Conservation (phyloP, 1,284 basidiomycete genomes). For the Puccinia sorghi region DNA sequence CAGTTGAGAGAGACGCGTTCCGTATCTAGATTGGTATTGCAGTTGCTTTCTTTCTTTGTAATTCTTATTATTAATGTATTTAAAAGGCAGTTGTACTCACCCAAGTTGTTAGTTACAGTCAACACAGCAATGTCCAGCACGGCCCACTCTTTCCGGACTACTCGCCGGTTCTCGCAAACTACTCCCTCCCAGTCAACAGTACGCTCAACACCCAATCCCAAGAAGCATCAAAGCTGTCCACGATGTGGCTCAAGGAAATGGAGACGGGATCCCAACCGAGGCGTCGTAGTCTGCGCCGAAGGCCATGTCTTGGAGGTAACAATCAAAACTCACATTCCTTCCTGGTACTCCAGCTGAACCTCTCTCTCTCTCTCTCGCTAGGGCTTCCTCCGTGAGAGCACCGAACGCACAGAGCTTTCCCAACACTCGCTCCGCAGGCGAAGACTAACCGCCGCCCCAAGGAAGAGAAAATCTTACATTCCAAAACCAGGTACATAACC, state of each 20-base stretch:
- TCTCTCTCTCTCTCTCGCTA: neutral
- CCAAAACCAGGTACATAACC: conserved; percentile 14
- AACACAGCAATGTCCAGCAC: too few relatives aligned
- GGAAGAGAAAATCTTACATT: conserved; percentile 21
- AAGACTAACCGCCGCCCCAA: conserved; percentile 15
- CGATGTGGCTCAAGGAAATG: conserved; percentile 52
- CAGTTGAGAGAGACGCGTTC: too few relatives aligned
- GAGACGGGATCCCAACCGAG: conserved; percentile 49
- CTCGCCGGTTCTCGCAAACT: neutral
- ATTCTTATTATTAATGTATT: too few relatives aligned
- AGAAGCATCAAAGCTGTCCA: conserved; percentile 43
- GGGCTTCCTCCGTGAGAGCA: conserved; percentile 38
- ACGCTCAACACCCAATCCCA: neutral
- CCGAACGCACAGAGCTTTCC: conserved; percentile 22
- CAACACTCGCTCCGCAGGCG: conserved; percentile 21
- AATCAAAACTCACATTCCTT: neutral
- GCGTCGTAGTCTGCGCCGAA: conserved; percentile 51
- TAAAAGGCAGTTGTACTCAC: too few relatives aligned
- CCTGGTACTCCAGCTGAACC: neutral
- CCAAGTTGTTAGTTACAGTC: too few relatives aligned
- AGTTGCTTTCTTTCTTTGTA: too few relatives aligned
- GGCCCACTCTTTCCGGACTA: neutral
- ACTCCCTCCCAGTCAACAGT: neutral
- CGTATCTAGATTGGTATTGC: too few relatives aligned
- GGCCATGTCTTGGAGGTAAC: conserved; percentile 53